Evolutionary conservation across 495 filamentous ascomycete species (phyloP), one percentile per base, ranked within the genome.

Genomic region (Penicillium fimorum): DNA sequence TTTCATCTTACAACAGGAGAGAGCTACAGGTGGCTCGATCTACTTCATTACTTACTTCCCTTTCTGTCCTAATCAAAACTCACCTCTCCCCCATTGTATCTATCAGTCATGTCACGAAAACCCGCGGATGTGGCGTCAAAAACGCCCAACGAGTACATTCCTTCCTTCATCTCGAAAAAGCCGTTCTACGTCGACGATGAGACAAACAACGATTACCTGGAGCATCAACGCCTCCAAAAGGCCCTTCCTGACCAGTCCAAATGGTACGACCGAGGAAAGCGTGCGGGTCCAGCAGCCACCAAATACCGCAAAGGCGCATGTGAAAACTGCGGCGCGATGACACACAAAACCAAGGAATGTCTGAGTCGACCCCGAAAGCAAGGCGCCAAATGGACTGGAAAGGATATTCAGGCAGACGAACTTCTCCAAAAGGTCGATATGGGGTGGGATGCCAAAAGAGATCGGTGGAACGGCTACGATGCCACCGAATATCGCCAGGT

Each of bases 231-330:
- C 69, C 81, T 95, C 11, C 88, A 92, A 47, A 87, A 87, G 60
- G 72, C 77, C 55, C 62, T 67, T 22, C 54, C 81, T 55, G 82
- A 85, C 43, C 82, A 87, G 65, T 84, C 89, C 20, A 89, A 87
- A 82, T 96, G 90, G 91, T 94, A 96, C 70, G 90, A 93, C 45
- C 85, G 93, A 35, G 90, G 91, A 58, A 87, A 87, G 71, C 87
- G 89, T 65, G 72, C 81, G 22, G 91, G 87, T 2, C 87, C 89
- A 13, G 90, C 90, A 7, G 90, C 91, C 29, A 98, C 94, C 58
- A 97, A 96, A 67, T 98, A 90, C 73, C 90, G 95, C 63, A 97
- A 97, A 76, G 94, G 94, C 63, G 91, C 94, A 41, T 98, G 94
- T 74, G 91, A 96, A 72, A 98, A 98, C 76, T 98, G 94, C 77